A percentile compares a stretch with the other conserved stretches of the same genome.
Evolutionary conservation across 441 rosid genomes (phyloP).

Genomic region (Biscutella laevigata): DNA sequence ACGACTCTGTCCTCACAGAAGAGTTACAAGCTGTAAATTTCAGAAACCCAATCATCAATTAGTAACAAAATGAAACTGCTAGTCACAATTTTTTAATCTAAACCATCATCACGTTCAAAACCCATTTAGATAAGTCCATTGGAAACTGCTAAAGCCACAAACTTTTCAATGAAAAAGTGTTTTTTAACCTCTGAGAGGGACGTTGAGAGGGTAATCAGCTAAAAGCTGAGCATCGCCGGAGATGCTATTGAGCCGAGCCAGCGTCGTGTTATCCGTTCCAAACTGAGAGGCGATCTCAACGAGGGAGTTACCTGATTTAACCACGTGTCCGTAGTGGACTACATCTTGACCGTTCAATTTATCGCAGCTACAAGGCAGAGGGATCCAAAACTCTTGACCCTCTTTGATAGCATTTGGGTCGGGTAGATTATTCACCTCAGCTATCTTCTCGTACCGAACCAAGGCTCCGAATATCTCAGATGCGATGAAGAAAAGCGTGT

Average conservation of each 20-base stretch:
- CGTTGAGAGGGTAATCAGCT: slow-evolving; percentile 56
- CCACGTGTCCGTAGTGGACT: slow-evolving; percentile 67
- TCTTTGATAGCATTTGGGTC: slow-evolving; percentile 12
- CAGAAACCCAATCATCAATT: background rate
- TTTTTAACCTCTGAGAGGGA: slow-evolving; percentile 61
- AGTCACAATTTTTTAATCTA: background rate
- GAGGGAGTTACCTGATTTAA: slow-evolving; percentile 38
- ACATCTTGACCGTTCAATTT: slow-evolving; percentile 37
- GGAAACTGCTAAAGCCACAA: background rate
- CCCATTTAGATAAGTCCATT: background rate
- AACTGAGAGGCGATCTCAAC: slow-evolving; percentile 42
- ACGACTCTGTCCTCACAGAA: slow-evolving; percentile 37
- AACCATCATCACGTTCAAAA: background rate
- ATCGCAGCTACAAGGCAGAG: slow-evolving; percentile 88
- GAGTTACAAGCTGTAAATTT: slow-evolving; percentile 61
- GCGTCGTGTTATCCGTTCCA: slow-evolving; percentile 29
- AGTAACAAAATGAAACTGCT: background rate
- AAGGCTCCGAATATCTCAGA: slow-evolving; percentile 35
- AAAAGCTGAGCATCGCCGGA: slow-evolving; percentile 23
- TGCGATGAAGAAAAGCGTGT: slow-evolving; percentile 43
- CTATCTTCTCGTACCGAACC: slow-evolving; percentile 26
- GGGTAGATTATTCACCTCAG: slow-evolving; percentile 26
- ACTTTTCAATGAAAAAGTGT: background rate
- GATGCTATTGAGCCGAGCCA: slow-evolving; percentile 44
- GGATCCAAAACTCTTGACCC: slow-evolving; percentile 50